These are phyloP conservation scores for Candida verbasci DNA, from an alignment of 805 yeast genomes.

Conservation along the genomic window DNA sequence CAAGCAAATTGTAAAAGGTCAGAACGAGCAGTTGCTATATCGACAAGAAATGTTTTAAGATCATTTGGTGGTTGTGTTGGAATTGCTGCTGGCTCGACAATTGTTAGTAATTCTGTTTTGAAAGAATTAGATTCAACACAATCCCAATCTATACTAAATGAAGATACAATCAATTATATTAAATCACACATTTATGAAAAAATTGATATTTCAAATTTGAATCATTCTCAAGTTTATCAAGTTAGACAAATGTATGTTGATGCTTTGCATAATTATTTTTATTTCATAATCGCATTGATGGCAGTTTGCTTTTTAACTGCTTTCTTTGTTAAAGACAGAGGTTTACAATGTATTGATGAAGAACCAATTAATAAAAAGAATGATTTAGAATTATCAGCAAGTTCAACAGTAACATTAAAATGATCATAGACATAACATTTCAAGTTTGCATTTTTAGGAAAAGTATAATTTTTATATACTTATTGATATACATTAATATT, in stretches of 20 bases:
- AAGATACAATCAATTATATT: constrained; percentile 18
- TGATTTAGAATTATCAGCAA: constrained; percentile 6
- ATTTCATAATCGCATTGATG: constrained; percentile 30
- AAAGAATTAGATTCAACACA: constrained; percentile 12
- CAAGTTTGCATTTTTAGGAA: background rate
- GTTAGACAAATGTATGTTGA: constrained; percentile 26
- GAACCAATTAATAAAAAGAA: constrained; percentile 2
- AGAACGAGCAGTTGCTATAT: constrained; percentile 57
- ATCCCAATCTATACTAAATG: constrained; percentile 5
- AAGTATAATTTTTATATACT: background rate
- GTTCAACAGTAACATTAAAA: constrained; percentile 3
- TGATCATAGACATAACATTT: background rate
- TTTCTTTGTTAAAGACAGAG: constrained; percentile 28
- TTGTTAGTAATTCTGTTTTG: constrained; percentile 30
- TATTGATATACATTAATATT: too few species aligned
- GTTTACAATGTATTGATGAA: constrained; percentile 34
- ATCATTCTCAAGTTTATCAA: constrained; percentile 14
- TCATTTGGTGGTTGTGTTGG: constrained; percentile 61
- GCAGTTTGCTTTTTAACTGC: constrained; percentile 25
- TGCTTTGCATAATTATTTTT: constrained; percentile 29
- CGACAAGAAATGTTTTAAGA: constrained; percentile 51
- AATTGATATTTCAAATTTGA: constrained; percentile 16
- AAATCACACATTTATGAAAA: constrained; percentile 20
- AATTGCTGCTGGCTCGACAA: constrained; percentile 43
- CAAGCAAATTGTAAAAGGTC: constrained; percentile 45